Percentiles rank a stretch among this genome's conserved stretches.
Evolutionary conservation across 768 basidiomycete genomes (phyloP).

Genomic region (Lyophyllum semitale): DNA sequence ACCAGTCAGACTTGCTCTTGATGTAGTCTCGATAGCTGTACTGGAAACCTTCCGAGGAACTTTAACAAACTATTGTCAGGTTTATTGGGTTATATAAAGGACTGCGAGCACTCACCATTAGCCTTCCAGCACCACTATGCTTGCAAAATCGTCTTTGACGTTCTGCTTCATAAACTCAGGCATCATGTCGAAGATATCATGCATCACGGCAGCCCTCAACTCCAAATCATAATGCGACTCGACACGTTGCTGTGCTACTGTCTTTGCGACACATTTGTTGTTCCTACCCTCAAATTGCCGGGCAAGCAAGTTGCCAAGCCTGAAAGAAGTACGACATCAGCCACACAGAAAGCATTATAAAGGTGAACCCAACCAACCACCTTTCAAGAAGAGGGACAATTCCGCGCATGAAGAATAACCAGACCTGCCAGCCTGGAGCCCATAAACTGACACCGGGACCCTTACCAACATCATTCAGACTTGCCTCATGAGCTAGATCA

Average conservation of each 20-base stretch:
- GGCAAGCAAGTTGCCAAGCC: conserved; percentile 94
- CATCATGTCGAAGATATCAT: conserved; percentile 99
- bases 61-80: conserved; percentile 21
- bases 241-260: conserved; percentile 98
- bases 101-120: conserved; percentile 55
- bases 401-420: too few relatives aligned
- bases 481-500: too few relatives aligned
- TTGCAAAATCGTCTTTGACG: conserved; percentile 95
- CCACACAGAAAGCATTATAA: background rate
- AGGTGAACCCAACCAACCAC: conserved; percentile 55
- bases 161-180: conserved; percentile 99
- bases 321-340: conserved; percentile 21
- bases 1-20: conserved; percentile 99
- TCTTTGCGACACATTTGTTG: conserved; percentile 94
- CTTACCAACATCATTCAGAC: conserved; percentile 74
- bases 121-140: conserved; percentile 99
- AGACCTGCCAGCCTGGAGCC: conserved; percentile 98
- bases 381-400: too few relatives aligned
- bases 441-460: conserved; percentile 99
- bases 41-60: conserved; percentile 99
- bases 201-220: conserved; percentile 97
- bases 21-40: conserved; percentile 95
- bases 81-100: background rate
- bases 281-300: conserved; percentile 99
- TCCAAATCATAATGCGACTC: conserved; percentile 99